These are phyloP conservation scores for Dendrocalamus sinicus DNA, from an alignment of 176 grass and related monocot species.

Conservation along the genomic window DNA sequence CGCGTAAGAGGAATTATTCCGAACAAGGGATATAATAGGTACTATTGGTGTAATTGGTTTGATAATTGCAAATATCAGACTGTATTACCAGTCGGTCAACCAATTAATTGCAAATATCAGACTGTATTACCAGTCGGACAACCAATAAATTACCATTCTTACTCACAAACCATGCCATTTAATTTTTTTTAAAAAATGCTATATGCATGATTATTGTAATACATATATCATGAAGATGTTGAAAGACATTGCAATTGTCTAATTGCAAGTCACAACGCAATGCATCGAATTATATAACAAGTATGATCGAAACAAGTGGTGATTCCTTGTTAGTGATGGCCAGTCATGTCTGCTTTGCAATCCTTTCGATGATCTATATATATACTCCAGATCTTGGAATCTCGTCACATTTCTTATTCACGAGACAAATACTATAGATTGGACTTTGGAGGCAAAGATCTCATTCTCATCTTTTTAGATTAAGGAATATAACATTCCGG, in stretches of 20 bases:
- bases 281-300: neutral
- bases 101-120: no score
- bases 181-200: neutral
- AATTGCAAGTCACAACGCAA: neutral
- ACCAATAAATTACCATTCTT: neutral
- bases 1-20: neutral
- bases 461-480: conserved; percentile 30
- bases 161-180: neutral
- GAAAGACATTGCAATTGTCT: neutral
- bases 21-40: neutral
- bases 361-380: conserved; percentile 25
- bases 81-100: neutral
- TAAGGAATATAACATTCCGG: no score
- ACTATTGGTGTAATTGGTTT: neutral
- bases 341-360: neutral
- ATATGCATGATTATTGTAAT: neutral
- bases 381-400: neutral
- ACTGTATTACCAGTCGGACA: neutral
- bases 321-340: conserved; percentile 1
- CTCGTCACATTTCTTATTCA: neutral
- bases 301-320: neutral
- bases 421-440: neutral
- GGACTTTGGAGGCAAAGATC: conserved; percentile 13
- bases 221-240: neutral
- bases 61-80: no score